Base-by-base conservation (phyloP, 495 filamentous ascomycete genomes). In the Aspergillus nidulans region DNA sequence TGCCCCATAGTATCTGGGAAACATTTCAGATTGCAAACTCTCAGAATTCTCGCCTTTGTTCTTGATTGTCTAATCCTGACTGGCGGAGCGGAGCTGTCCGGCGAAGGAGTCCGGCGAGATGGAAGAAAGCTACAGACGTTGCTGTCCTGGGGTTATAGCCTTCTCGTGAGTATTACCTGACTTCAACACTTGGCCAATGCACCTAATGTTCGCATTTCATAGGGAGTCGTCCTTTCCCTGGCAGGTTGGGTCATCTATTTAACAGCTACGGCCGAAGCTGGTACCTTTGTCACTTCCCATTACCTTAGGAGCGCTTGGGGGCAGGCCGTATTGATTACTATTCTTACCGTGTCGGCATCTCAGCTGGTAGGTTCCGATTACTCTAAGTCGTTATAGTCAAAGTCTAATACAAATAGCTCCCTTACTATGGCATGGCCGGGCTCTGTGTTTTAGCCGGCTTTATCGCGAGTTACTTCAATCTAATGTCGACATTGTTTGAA, bases 41-140 rank as follows among this genome's bases (percentile, higher is more conserved):
- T 72, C 19, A 67, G 61, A 51, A 20, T 69, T 5, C 20, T 67
- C 21, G 66, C 61, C n/a, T 7, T 66, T 8, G 16, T 72, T 6
- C 41, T 74, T 3, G 76, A 80, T 49, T 69, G 57, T 9, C 21
- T 63, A 24, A 55, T 78, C 42, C 46, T 79, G 15, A 63, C 75
- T 25, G 61, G 63, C 6, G 45, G 73, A 19, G 60, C 62, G 0
- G 64, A 73, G 36, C n/a, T 76, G 38, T 61, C 61, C 8, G 55
- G 47, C 9, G 60, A 55, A 48, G 56, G 61, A 1, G 18, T 18
- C 24, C 58, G 57, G 16, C 50, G 64, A 19, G 67, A 69, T 26
- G 46, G 56, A 19, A 60, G 61, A 38, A 65, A 58, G 51, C 70
- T 68, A 42, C 59, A 61, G 42, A 28, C 62, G 7, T 25, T 72